These are phyloP conservation scores for Lasiosphaeria hispida DNA, from an alignment of 495 filamentous ascomycete species.

Conservation along the genomic window DNA sequence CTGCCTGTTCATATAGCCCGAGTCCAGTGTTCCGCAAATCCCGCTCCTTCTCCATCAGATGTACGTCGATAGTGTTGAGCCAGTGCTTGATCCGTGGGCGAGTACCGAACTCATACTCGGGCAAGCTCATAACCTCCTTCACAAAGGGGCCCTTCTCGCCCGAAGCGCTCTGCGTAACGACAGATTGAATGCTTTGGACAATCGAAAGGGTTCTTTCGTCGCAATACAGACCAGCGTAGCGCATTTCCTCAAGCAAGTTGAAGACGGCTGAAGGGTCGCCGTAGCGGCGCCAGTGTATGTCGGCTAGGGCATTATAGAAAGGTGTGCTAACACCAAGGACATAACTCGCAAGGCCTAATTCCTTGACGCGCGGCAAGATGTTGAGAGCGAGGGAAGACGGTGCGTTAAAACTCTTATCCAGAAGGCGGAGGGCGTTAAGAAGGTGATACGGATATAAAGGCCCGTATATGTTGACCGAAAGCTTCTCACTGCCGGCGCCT, in stretches of 20 bases:
- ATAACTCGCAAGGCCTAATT: constrained; percentile 65
- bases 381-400: constrained; percentile 59
- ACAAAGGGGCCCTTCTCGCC: constrained; percentile 32
- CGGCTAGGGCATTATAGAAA: constrained; percentile 72
- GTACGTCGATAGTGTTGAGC: constrained; percentile 16
- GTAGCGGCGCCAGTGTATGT: constrained; percentile 61
- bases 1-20: too few relatives aligned
- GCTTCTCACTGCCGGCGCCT: constrained; percentile 1
- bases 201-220: constrained; percentile 56
- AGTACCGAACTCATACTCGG: constrained; percentile 36
- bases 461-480: constrained; percentile 56
- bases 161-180: constrained; percentile 5
- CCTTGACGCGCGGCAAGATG: constrained; percentile 68
- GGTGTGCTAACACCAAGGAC: constrained; percentile 69
- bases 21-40: constrained; percentile 1
- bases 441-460: constrained; percentile 67
- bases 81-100: constrained; percentile 23
- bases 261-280: constrained; percentile 60
- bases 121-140: constrained; percentile 34
- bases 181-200: constrained; percentile 35
- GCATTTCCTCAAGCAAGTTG: constrained; percentile 73
- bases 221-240: constrained; percentile 61
- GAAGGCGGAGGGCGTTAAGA: constrained; percentile 58
- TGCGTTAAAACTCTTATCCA: constrained; percentile 58
- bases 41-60: constrained; percentile 20